Base-by-base conservation (phyloP, 306 rosid species). In the Dicorynia guianensis region DNA sequence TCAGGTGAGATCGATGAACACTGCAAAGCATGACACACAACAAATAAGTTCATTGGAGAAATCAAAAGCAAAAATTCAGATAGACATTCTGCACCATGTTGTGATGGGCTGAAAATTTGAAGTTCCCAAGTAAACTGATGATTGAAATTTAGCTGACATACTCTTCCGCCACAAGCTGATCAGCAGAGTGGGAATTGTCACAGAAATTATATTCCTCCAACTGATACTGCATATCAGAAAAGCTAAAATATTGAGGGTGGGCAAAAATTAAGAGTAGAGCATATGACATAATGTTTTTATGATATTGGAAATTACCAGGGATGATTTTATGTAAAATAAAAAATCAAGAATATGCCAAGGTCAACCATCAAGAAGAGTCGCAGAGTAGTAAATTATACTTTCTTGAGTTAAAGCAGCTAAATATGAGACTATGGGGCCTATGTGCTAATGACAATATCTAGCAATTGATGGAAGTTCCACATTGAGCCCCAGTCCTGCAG, bases 171-270 rank as follows among this genome's bases (percentile, higher is more conserved):
- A 74, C 40, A 70, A 58, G 30, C 35, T 79, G 78, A 72, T 79
- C 81, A 55, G 59, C 63, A 63, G 74, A 59, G 74, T 19, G 40
- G 59, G 79, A 55, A 71, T 49, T 53, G 68, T 80, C 79, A 39
- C 82, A 44, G 14, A 72, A 54, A 77, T 78, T 82, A 81, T 84
- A 75, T 58, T 86, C 91, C 76, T 85, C 87, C 74, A 46, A 82
- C 80, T 49, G 80, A 72, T 79, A 67, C 93, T 90, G 93, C 82
- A 79, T 35, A 74, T 78, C 46, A 73, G 38, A 79, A 56, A 55
- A 64, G 9, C 52, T 18, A 49, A 65, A 67, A 76, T 64, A 42
- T 59, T 63, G 12, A 62, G 65, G 33, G 61, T 48, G 50, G 57
- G 62, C 19, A 33, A 50, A 25, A 78, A 49, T 68, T 8, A 53